phyloP scores from a whole-genome alignment of 352 stramenopile species.

The Peronosclerospora sorghi region DNA sequence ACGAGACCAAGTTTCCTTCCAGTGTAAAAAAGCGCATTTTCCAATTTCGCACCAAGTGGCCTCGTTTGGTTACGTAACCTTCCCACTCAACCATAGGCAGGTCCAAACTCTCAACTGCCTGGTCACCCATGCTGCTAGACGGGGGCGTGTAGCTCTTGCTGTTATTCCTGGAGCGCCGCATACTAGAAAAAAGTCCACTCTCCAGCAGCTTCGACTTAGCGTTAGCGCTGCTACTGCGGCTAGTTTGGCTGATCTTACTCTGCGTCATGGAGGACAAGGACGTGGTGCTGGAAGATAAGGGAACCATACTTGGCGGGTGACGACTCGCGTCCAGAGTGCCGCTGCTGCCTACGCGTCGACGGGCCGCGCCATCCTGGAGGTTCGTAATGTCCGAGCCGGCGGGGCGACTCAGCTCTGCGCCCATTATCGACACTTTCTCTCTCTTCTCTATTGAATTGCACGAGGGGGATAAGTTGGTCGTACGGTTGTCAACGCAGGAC shows the following conservation, averaged over 20 bases:
- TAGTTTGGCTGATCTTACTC: constrained; percentile 16
- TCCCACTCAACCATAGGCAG: constrained; percentile 84
- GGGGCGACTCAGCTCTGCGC: constrained; percentile 55
- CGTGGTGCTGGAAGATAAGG: constrained; percentile 46
- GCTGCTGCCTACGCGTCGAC: constrained; percentile 62
- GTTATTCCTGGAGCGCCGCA: constrained; percentile 35
- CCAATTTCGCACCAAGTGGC: constrained; percentile 82
- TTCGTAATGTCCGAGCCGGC: constrained; percentile 20
- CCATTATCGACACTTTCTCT: constrained; percentile 23
- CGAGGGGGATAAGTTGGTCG: constrained; percentile 3
- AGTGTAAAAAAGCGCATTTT: constrained; percentile 84
- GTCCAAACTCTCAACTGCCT: constrained; percentile 67
- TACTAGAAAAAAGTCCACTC: constrained; percentile 37
- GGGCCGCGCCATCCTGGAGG: constrained; percentile 18
- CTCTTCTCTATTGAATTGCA: background rate
- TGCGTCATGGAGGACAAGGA: constrained; percentile 37
- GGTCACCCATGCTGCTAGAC: constrained; percentile 25
- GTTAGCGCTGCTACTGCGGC: constrained; percentile 33
- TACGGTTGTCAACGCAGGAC: constrained; percentile 4
- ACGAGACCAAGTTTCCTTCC: constrained; percentile 78
- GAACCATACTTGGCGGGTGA: constrained; percentile 23
- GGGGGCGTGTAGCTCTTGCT: constrained; percentile 17
- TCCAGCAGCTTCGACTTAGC: constrained; percentile 23
- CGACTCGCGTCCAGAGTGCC: constrained; percentile 31
- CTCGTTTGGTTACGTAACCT: constrained; percentile 84